Evolutionary conservation across 768 basidiomycete species (phyloP), one percentile per base, ranked within the genome.

Genomic region (Mycena albidolilacea): DNA sequence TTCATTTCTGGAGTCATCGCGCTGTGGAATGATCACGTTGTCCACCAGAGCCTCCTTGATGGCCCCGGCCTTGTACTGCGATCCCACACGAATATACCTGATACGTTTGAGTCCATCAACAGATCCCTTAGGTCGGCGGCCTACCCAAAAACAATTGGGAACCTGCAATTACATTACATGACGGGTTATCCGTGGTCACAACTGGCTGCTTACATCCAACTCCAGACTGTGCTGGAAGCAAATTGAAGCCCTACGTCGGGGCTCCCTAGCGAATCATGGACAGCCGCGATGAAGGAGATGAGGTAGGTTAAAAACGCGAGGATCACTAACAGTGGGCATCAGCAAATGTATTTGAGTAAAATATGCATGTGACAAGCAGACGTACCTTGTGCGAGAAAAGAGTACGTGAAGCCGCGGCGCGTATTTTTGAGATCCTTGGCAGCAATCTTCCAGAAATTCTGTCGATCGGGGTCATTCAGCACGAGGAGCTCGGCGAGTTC

Each of bases 171-270:
- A 7, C 30, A 30, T 30, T 30, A 30, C 30, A 30, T 30, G 30
- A 30, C 30, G 30, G 30, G 30, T 30, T 30, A 30, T 30, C 30
- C 30, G 30, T 30, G 30, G 30, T 30, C 30, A 30, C 30, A 30
- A 30, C 30, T 30, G 30, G 30, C 30, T 30, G 11, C 70, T 55
- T 35, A 71, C 67, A 77, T 71, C 76, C 76, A 77, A 59, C 67
- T 71, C 76, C 76, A 77, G 39, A 77, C 64, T 0, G 69, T 48
- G 23, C 76, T 71, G 21, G 75, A 73, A 21, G 75, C 75, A 55
- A 74, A 72, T 50, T 75, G 76, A 7, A 72, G 64, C 17, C 59
- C 76, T 38, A 75, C 69, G 55, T 67, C 72, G 8, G 71, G 58
- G 52, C 64, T 65, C 0, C 67, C 72, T 2, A 69, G 64, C 8